phyloP scores from a whole-genome alignment of 306 rosid genomes.

The Nissolia schottii region DNA sequence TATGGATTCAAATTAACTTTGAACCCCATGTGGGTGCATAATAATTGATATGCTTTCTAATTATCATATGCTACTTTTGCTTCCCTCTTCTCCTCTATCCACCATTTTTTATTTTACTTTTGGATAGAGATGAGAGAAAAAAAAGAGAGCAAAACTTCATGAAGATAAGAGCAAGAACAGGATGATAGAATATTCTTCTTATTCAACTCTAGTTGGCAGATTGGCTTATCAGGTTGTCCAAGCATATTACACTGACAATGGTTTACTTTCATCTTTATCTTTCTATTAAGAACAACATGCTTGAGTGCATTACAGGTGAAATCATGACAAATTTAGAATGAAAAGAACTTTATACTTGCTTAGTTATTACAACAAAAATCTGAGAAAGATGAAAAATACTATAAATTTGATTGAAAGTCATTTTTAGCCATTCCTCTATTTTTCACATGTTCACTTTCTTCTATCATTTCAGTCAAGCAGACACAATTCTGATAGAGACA shows the following conservation, averaged over 20 bases:
- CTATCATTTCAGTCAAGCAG: neutral
- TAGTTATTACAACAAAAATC: neutral
- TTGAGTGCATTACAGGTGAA: neutral
- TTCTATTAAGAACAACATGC: neutral
- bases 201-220: constrained; percentile 1
- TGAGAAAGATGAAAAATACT: neutral
- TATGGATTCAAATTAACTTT: constrained; percentile 26
- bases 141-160: neutral
- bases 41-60: constrained; percentile 9
- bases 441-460: neutral
- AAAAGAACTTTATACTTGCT: neutral
- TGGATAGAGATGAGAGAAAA: neutral
- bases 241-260: neutral
- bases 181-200: neutral
- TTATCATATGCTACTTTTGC: neutral
- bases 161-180: neutral
- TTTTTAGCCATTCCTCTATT: neutral
- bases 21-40: constrained; percentile 28
- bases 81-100: neutral
- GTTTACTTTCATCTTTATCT: neutral
- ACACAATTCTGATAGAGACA: neutral
- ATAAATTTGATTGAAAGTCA: too few relatives aligned
- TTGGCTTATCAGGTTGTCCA: neutral
- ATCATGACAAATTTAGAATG: neutral
- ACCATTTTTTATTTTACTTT: neutral